These are phyloP conservation scores for Aotearoamyces nothofagi DNA, from an alignment of 2,329 filamentous ascomycete genomes.

Conservation along the genomic window DNA sequence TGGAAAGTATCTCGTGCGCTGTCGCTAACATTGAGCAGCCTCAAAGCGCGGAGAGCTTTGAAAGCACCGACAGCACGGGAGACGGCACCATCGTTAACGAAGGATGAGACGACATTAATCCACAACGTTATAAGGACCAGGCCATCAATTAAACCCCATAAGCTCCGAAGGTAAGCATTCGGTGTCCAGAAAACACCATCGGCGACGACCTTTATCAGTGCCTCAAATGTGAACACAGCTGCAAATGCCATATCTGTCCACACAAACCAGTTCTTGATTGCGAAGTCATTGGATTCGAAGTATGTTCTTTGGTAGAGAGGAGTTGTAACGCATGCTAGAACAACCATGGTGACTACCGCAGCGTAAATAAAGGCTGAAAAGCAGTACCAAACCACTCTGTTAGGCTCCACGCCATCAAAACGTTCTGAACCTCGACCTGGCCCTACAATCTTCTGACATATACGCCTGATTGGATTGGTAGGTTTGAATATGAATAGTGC, in stretches of 20 bases:
- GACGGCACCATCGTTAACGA: slow-evolving; percentile 69
- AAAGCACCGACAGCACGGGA: slow-evolving; percentile 90
- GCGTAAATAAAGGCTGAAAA: slow-evolving; percentile 92
- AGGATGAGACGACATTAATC: slow-evolving; percentile 79
- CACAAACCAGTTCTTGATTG: slow-evolving; percentile 75
- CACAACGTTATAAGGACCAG: slow-evolving; percentile 85
- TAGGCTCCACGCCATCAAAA: slow-evolving; percentile 79
- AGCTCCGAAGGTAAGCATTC: slow-evolving; percentile 91
- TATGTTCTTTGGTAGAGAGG: slow-evolving; percentile 88
- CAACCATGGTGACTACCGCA: slow-evolving; percentile 93
- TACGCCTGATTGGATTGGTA: slow-evolving; percentile 57
- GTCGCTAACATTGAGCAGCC: slow-evolving; percentile 89
- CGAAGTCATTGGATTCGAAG: slow-evolving; percentile 45
- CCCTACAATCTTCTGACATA: slow-evolving; percentile 83
- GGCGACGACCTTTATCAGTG: slow-evolving; percentile 80
- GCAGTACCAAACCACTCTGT: slow-evolving; percentile 78
- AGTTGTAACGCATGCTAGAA: slow-evolving; percentile 86
- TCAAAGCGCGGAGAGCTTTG: slow-evolving; percentile 84
- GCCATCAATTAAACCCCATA: slow-evolving; percentile 92
- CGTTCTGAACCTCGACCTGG: slow-evolving; percentile 77
- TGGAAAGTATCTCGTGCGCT: slow-evolving; percentile 94
- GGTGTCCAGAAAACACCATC: slow-evolving; percentile 95
- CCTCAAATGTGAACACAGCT: slow-evolving; percentile 71
- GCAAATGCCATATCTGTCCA: slow-evolving; percentile 90
- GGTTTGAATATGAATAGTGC: slow-evolving; percentile 79